Evolutionary conservation across 1,139 yeast species (phyloP), one percentile per base, ranked within the genome.

Genomic region (Candida buenavistaensis): DNA sequence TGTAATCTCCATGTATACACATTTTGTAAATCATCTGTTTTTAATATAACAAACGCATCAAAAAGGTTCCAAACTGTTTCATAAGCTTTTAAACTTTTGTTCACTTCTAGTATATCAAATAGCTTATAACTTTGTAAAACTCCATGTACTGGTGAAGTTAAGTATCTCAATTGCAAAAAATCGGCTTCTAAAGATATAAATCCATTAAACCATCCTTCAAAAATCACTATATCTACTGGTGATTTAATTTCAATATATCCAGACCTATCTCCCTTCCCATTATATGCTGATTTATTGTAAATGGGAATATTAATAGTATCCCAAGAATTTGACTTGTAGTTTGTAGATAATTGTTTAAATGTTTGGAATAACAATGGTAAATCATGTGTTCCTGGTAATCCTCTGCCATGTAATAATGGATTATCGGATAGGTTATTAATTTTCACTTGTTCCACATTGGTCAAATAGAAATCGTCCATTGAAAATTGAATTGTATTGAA

Each of bases 161-260:
- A 41, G 41, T 62, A 64, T 26, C 42, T 49, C 5, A 51, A 14
- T 9, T 46, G 42, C 9, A 65, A 37, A 35, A 46, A 48, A 17
- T 52, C 52, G 4, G 29, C 33, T 17, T 49, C 54, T 11, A 66
- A 47, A 2, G 90, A 73, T 22, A 53, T 47, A 55, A 79, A 90
- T 2, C 97, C 97, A 16, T 81, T 75, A 59, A 90, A 88, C 98
- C 98, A 92, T 2, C 98, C 98, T 61, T 92, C 98, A 34, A 92
- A 70, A 5, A 92, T 57, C 3, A 90, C 71, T 1, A 89, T 70
- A 48, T 85, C 87, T 4, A 78, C 65, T 0, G 72, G 71, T 2
- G 57, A 51, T 2, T 50, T 50, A 3, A 70, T 55, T 1, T 30
- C 75, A 6, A 59, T 46, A 0, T 48, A 41, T 0, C 66, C 63